Percentiles rank a stretch among this genome's conserved stretches.
phyloP scores from a whole-genome alignment of 73 alveolate genomes.

The Stentor roeselii region DNA sequence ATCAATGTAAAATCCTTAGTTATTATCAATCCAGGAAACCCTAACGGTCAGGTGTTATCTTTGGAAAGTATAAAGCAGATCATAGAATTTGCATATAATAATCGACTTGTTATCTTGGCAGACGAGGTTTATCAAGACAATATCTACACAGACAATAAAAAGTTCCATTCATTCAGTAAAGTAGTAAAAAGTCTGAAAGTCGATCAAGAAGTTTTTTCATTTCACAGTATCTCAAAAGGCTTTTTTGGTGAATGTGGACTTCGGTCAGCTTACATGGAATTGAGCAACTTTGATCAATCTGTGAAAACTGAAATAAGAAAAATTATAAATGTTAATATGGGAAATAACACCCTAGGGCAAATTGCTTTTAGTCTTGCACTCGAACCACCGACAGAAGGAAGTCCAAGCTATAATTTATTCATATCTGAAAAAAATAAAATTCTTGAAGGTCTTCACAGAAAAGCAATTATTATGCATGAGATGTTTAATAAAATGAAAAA shows the following conservation, averaged over 20 bases:
- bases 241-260: constrained; percentile 93
- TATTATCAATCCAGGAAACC: constrained; percentile 97
- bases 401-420: constrained; percentile 53
- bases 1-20: constrained; percentile 70
- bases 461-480: constrained; percentile 62
- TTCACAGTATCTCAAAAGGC: constrained; percentile 87
- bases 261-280: constrained; percentile 87
- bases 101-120: constrained; percentile 84
- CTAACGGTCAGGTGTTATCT: constrained; percentile 89
- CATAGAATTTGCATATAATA: constrained; percentile 50
- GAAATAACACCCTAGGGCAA: constrained; percentile 73
- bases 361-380: constrained; percentile 56
- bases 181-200: constrained; percentile 61
- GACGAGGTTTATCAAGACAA: constrained; percentile 98
- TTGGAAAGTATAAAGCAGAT: constrained; percentile 71
- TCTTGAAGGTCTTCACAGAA: constrained; percentile 48
- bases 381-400: constrained; percentile 68
- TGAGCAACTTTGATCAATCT: constrained; percentile 55
- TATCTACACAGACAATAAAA: constrained; percentile 63
- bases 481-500: constrained; percentile 58
- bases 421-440: constrained; percentile 53
- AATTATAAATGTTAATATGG: constrained; percentile 61
- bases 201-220: constrained; percentile 59
- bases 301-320: constrained; percentile 66
- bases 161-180: constrained; percentile 82